phyloP scores from a whole-genome alignment of 1,139 yeast species.

The Blastobotrys arbuscula region DNA sequence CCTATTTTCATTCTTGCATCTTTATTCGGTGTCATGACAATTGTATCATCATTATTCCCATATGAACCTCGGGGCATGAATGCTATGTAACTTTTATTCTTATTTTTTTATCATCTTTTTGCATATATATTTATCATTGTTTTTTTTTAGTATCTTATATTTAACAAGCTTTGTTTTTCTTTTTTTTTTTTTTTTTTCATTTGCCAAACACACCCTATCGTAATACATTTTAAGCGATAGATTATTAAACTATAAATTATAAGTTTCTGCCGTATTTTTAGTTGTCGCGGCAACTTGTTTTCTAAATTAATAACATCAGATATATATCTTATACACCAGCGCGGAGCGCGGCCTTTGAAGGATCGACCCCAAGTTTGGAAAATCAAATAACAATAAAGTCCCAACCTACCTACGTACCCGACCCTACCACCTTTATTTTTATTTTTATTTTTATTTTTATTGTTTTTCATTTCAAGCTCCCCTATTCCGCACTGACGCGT shows the following conservation, averaged over 20 bases:
- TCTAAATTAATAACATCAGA: too few species aligned
- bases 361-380: not conserved
- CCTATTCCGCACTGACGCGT: not conserved
- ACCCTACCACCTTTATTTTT: not conserved
- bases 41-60: constrained; percentile 43
- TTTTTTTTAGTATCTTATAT: not conserved
- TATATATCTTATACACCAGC: too few species aligned
- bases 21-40: constrained; percentile 41
- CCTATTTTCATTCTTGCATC: constrained; percentile 61
- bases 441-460: not conserved
- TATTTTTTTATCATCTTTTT: not conserved
- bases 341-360: too few species aligned
- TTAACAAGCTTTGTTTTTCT: not conserved
- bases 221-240: too few species aligned
- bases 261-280: not conserved
- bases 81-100: constrained; percentile 15
- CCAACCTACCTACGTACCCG: not conserved
- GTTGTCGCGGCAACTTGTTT: too few species aligned
- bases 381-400: not conserved
- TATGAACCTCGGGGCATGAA: constrained; percentile 36
- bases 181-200: not conserved
- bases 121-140: not conserved
- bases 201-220: too few species aligned
- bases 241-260: not conserved
- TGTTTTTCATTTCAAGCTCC: not conserved